Percentiles rank a stretch among this genome's conserved stretches.
Conservation (phyloP, 1,284 basidiomycete genomes). For the Irpex rosettiformis region DNA sequence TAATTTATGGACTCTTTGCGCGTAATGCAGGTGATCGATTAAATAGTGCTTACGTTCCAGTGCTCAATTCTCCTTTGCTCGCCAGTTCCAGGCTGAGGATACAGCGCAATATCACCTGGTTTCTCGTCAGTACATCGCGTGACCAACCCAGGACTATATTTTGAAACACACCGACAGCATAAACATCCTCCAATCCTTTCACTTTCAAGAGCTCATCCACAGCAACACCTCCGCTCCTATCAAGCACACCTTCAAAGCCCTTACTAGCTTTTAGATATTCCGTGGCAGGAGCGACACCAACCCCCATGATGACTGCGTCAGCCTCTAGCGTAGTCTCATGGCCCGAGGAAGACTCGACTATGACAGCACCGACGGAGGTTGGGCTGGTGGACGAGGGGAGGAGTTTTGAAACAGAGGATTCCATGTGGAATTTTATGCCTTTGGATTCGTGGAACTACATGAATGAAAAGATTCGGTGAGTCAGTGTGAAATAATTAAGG, state of each 20-base stretch:
- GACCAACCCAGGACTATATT: no score
- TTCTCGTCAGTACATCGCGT: no score
- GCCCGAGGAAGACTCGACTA: constrained; percentile 47
- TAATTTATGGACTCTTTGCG: background rate
- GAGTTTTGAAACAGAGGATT: constrained; percentile 72
- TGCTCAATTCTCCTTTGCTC: constrained; percentile 75
- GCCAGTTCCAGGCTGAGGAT: constrained; percentile 60
- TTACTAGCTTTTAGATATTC: constrained; percentile 70
- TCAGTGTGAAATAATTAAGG: background rate
- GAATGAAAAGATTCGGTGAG: background rate
- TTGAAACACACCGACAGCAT: constrained; percentile 78
- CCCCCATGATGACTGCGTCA: constrained; percentile 85
- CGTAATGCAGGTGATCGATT: background rate
- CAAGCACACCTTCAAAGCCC: constrained; percentile 55
- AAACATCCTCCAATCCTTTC: constrained; percentile 57
- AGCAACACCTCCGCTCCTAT: constrained; percentile 77
- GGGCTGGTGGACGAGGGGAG: constrained; percentile 50
- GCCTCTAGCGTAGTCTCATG: constrained; percentile 57
- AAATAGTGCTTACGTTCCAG: constrained; percentile 71
- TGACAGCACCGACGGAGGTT: constrained; percentile 54
- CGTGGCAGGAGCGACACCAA: constrained; percentile 87
- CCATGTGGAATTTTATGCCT: constrained; percentile 84
- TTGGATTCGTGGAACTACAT: constrained; percentile 72
- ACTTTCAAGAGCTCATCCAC: constrained; percentile 83
- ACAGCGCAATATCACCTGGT: constrained; percentile 87